Percentiles rank a stretch among this genome's conserved stretches.
These are phyloP conservation scores for Asterionellopsis glacialis DNA, from an alignment of 108 stramenopile genomes.

Conservation along the genomic window DNA sequence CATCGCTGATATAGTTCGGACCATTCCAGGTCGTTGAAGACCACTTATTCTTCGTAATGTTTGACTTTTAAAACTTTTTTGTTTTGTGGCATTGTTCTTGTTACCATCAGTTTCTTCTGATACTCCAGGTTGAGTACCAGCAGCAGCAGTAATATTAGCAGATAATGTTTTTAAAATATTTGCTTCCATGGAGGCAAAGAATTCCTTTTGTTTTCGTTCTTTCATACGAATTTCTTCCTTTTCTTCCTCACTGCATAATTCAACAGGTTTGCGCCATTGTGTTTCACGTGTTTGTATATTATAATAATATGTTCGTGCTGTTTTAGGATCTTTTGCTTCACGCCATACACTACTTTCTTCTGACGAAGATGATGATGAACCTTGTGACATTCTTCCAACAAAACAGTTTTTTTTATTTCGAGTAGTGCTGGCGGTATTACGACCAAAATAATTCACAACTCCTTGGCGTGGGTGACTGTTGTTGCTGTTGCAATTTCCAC, in stretches of 20 bases:
- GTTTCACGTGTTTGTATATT: conserved; percentile 84
- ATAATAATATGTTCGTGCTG: conserved; percentile 89
- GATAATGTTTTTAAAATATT: conserved; percentile 58
- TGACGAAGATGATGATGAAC: too few relatives aligned
- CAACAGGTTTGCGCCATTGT: conserved; percentile 91
- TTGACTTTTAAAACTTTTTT: neutral
- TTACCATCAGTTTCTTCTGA: neutral
- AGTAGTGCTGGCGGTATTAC: too few relatives aligned
- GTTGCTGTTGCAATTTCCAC: too few relatives aligned
- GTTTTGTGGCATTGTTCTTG: neutral
- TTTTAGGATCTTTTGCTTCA: conserved; percentile 65
- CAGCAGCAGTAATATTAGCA: neutral
- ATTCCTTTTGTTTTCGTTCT: conserved; percentile 67
- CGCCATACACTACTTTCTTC: conserved; percentile 37
- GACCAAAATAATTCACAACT: too few relatives aligned
- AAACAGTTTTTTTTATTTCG: too few relatives aligned
- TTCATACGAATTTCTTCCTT: conserved; percentile 51
- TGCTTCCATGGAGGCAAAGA: conserved; percentile 87
- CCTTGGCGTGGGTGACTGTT: too few relatives aligned
- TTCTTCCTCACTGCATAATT: conserved; percentile 63
- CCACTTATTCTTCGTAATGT: neutral
- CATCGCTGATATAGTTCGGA: conserved; percentile 66
- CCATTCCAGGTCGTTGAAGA: conserved; percentile 3
- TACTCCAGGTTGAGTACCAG: neutral
- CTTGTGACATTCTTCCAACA: too few relatives aligned